Conservation (phyloP, 257 asterid species). For the Solanum medicagineum region DNA sequence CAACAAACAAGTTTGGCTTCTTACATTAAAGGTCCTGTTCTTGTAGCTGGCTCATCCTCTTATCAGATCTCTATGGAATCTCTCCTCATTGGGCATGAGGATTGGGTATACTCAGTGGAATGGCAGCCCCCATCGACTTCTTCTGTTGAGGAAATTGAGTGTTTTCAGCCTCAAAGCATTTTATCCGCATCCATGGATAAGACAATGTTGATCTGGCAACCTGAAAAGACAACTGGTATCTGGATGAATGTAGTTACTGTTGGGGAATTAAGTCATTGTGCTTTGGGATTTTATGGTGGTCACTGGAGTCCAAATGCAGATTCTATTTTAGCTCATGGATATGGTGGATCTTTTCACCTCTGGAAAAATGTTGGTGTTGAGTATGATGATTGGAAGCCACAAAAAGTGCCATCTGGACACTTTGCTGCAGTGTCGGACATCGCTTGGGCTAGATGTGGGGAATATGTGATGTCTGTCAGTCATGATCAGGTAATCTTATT, state of each 20-base stretch:
- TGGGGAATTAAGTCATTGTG: conserved; percentile 92
- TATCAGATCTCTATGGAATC: conserved; percentile 84
- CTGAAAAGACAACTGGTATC: conserved; percentile 86
- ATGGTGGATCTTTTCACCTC: conserved; percentile 89
- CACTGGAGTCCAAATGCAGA: conserved; percentile 78
- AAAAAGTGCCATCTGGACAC: conserved; percentile 95
- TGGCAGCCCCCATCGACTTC: conserved; percentile 80
- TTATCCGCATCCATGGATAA: conserved; percentile 97
- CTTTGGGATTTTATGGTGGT: conserved; percentile 93
- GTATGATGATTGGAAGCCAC: conserved; percentile 89
- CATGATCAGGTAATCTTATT: conserved; percentile 72
- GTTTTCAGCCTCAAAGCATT: conserved; percentile 74
- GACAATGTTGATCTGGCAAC: conserved; percentile 99
- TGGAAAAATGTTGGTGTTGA: conserved; percentile 76
- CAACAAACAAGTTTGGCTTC: conserved; percentile 57
- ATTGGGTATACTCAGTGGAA: conserved; percentile 95
- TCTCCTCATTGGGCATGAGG: conserved; percentile 94
- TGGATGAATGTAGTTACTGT: conserved; percentile 97
- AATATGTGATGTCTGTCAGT: conserved; percentile 78
- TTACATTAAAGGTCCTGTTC: conserved; percentile 85
- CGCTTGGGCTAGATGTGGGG: conserved; percentile 75
- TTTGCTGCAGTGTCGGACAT: conserved; percentile 83
- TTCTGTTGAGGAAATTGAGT: conserved; percentile 30
- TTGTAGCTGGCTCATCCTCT: conserved; percentile 46
- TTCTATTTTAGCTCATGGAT: conserved; percentile 87